Percentiles rank a stretch among this genome's conserved stretches.
Conservation (phyloP, 2,329 filamentous ascomycete genomes). For the Neurospora sp. region DNA sequence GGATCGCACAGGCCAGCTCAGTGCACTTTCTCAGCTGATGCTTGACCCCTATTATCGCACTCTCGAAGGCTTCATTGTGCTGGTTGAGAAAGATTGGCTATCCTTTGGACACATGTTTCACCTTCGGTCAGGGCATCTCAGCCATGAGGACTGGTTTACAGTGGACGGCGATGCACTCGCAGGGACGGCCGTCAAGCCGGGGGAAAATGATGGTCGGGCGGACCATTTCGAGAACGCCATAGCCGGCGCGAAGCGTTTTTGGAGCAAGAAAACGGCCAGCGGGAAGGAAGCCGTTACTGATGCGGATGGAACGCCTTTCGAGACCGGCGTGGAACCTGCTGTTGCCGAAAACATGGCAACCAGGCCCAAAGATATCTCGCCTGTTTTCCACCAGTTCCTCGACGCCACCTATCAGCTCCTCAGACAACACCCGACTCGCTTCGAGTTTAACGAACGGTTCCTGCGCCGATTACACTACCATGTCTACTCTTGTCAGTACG, state of each 20-base stretch:
- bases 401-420: conserved; percentile 89
- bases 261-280: conserved; percentile 65
- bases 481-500: conserved; percentile 91
- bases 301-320: background rate
- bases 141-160: conserved; percentile 88
- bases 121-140: conserved; percentile 78
- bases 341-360: conserved; percentile 56
- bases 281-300: conserved; percentile 32
- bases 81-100: conserved; percentile 96
- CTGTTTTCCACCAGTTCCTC: conserved; percentile 95
- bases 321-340: conserved; percentile 12
- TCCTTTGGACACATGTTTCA: conserved; percentile 98
- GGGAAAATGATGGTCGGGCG: conserved; percentile 49
- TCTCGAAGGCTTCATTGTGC: conserved; percentile 83
- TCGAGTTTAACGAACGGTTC: conserved; percentile 95
- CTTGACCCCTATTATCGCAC: conserved; percentile 94
- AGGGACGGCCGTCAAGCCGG: conserved; percentile 52
- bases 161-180: conserved; percentile 72
- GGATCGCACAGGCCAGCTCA: conserved; percentile 94
- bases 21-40: conserved; percentile 83
- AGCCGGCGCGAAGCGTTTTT: conserved; percentile 78
- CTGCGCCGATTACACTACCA: conserved; percentile 84
- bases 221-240: conserved; percentile 82
- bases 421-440: conserved; percentile 75
- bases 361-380: conserved; percentile 81